phyloP scores from a whole-genome alignment of 306 rosid genomes.

The Phaseolus lunatus region DNA sequence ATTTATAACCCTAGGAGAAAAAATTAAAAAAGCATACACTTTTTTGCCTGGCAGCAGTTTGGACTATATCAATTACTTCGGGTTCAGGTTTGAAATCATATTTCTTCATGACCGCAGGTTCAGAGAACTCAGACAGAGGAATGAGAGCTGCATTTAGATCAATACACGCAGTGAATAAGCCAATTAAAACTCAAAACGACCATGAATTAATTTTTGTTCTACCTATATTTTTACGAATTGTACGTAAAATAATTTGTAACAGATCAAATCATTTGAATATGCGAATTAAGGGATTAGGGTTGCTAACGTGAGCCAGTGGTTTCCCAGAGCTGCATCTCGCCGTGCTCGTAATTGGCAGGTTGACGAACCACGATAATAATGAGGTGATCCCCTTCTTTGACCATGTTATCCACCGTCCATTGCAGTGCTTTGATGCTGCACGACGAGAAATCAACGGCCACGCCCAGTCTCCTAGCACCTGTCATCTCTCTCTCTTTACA shows the following conservation, averaged over 20 bases:
- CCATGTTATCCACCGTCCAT: conserved; percentile 82
- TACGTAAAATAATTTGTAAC: background rate
- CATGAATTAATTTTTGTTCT: background rate
- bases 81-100: conserved; percentile 64
- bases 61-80: conserved; percentile 61
- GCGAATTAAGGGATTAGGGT: background rate
- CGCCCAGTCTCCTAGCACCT: conserved; percentile 66
- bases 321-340: conserved; percentile 89
- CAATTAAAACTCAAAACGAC: background rate
- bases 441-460: conserved; percentile 88
- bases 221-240: background rate
- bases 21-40: conserved; percentile 48
- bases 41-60: conserved; percentile 57
- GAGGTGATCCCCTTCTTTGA: conserved; percentile 74
- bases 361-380: conserved; percentile 65
- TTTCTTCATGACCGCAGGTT: conserved; percentile 61
- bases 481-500: conserved; percentile 19
- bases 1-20: background rate
- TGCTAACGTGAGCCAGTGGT: conserved; percentile 78
- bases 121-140: conserved; percentile 67
- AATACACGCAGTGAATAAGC: background rate
- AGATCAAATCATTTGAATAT: background rate
- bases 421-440: conserved; percentile 73
- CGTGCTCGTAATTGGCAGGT: conserved; percentile 59
- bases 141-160: conserved; percentile 66